phyloP scores from a whole-genome alignment of 805 yeast species.

The Candida oleophila region DNA sequence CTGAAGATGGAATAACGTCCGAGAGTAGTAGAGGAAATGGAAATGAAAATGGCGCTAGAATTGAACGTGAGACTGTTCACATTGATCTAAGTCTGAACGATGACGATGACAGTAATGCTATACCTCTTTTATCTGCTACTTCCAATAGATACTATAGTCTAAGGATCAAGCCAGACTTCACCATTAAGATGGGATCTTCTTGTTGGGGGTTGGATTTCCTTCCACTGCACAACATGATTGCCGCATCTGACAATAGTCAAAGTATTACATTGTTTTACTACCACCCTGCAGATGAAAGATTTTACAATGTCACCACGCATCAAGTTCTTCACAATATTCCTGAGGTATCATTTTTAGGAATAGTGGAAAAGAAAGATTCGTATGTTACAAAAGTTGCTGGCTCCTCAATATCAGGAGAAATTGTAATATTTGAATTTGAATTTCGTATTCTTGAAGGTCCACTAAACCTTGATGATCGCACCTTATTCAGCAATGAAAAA shows the following conservation, averaged over 20 bases:
- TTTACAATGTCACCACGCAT: slow-evolving; percentile 36
- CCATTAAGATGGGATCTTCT: slow-evolving; percentile 40
- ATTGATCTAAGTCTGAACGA: neutral
- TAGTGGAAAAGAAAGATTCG: slow-evolving; percentile 26
- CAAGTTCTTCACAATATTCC: slow-evolving; percentile 56
- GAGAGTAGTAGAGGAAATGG: neutral
- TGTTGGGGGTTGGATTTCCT: slow-evolving; percentile 63
- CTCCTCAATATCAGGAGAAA: slow-evolving; percentile 49
- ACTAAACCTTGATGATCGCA: slow-evolving; percentile 8
- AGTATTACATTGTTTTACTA: slow-evolving; percentile 41
- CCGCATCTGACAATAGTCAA: slow-evolving; percentile 55
- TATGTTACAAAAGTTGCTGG: slow-evolving; percentile 23
- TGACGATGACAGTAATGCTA: neutral
- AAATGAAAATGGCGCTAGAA: neutral
- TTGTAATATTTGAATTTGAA: slow-evolving; percentile 36
- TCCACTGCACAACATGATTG: slow-evolving; percentile 33
- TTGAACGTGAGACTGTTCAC: neutral
- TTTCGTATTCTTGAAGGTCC: slow-evolving; percentile 18
- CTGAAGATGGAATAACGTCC: neutral
- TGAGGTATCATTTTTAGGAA: slow-evolving; percentile 41
- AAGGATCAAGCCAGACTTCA: slow-evolving; percentile 22
- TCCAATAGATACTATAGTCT: slow-evolving; percentile 17
- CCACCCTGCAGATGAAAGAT: slow-evolving; percentile 21
- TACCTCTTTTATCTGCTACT: slow-evolving; percentile 1
- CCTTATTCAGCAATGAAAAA: slow-evolving; percentile 1